Conservation (phyloP, 2,329 filamentous ascomycete species). For the Xylariaceae sp. region DNA sequence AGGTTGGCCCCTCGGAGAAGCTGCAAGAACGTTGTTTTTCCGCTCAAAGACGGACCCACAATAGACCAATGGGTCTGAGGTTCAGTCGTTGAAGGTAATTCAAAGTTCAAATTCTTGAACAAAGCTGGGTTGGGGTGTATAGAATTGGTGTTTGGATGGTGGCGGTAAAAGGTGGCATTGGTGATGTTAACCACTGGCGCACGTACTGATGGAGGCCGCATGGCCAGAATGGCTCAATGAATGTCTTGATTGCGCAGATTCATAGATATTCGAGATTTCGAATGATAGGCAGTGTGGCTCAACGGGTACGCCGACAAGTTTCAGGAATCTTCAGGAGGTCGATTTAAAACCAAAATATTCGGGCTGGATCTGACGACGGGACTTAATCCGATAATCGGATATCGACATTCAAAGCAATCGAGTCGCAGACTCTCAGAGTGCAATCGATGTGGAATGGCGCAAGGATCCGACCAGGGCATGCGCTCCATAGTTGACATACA, state of each 20-base stretch:
- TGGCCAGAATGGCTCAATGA: constrained; percentile 29
- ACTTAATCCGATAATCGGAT: constrained; percentile 20
- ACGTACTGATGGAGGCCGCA: constrained; percentile 34
- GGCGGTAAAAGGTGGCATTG: constrained; percentile 79
- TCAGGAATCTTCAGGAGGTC: too few species aligned
- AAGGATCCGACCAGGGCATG: too few species aligned
- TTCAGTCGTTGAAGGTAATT: constrained; percentile 55
- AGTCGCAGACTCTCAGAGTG: too few species aligned
- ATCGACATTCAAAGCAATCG: constrained; percentile 3
- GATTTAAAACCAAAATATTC: too few species aligned
- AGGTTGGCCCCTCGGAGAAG: constrained; percentile 72
- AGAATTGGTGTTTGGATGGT: constrained; percentile 57
- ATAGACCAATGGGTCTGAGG: constrained; percentile 72
- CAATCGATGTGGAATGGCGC: too few species aligned
- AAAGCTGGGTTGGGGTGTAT: constrained; percentile 63
- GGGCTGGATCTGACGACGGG: constrained; percentile 1
- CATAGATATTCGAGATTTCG: not conserved
- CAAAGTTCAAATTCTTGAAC: constrained; percentile 68
- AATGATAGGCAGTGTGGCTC: not conserved
- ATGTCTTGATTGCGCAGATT: not conserved
- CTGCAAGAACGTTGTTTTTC: constrained; percentile 79
- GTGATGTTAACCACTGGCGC: constrained; percentile 66
- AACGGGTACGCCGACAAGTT: too few species aligned
- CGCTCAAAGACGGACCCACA: constrained; percentile 71
- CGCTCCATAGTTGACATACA: too few species aligned